Base-by-base conservation (phyloP, 2,329 filamentous ascomycete genomes). In the Ophiostoma perfectum region DNA sequence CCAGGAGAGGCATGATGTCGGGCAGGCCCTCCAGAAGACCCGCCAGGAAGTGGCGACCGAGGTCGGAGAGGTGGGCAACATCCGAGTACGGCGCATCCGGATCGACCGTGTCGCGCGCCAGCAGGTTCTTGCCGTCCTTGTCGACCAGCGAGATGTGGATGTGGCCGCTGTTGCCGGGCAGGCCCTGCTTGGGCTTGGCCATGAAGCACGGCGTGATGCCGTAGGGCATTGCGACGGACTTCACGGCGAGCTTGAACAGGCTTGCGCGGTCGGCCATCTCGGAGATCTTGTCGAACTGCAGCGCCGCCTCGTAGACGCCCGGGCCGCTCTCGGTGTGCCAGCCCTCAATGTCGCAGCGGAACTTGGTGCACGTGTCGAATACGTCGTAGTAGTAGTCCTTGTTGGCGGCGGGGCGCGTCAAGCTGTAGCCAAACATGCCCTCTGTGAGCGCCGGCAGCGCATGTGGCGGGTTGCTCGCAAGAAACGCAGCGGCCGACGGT, bases 141-240 rank as follows among this genome's bases (percentile, higher is more conserved):
- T 94, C 91, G 18, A 94, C 88, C 9, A 99, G 82, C 0, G 94
- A 98, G 71, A 98, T 83, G 78, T 99, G 95, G 84, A 97, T 94
- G 77, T 99, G 95, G 0, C 95, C 95, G 71, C 90, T 95, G 81
- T 98, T 98, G 64, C 95, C 95, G 0, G 95, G 95, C 0, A 98
- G 82, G 0, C 93, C 93, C 74, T 96, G 86, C 72, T 91, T 88
- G 2, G 95, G 95, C 79, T 99, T 99, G 16, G 95, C 95, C 95
- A 99, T 99, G 82, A 99, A 99, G 78, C 92, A 96, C 0, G 95
- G 95, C 0, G 92, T 97, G 76, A 99, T 96, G 73, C 92, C 92
- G 77, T 93, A 91, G 75, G 92, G 90, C 68, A 88, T 90, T 62
- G 91, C 92, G 52, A 97, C 86, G 9, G 92, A 93, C 80, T 97